These are phyloP conservation scores for Plasmodium gallinaceum DNA, from an alignment of 169 alveolate species.

Conservation along the genomic window DNA sequence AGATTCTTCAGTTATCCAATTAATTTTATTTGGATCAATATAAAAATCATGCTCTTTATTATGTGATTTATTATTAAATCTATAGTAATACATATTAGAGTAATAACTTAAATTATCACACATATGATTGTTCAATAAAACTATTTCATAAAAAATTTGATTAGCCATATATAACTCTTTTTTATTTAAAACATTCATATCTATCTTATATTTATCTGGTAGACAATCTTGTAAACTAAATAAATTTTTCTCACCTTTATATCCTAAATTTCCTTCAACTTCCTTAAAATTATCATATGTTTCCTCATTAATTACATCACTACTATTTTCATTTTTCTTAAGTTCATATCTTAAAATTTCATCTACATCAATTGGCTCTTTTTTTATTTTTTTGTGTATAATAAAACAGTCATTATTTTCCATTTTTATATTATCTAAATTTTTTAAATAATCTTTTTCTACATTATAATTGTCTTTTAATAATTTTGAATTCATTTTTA, in stretches of 20 bases:
- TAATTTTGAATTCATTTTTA: slow-evolving; percentile 4
- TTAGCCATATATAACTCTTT: slow-evolving; percentile 65
- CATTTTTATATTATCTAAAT: neutral
- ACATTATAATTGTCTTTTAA: neutral
- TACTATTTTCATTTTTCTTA: neutral
- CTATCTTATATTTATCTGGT: slow-evolving; percentile 64
- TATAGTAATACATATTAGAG: slow-evolving; percentile 59
- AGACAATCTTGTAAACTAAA: slow-evolving; percentile 63
- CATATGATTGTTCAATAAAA: slow-evolving; percentile 58
- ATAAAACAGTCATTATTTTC: neutral
- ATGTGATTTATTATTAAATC: slow-evolving; percentile 5
- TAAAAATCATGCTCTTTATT: slow-evolving; percentile 33
- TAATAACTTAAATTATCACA: slow-evolving; percentile 68
- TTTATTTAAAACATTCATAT: slow-evolving; percentile 36
- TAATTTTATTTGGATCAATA: slow-evolving; percentile 57
- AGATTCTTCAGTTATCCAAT: slow-evolving; percentile 42
- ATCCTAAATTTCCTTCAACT: neutral
- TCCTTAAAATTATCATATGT: neutral
- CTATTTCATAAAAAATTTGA: slow-evolving; percentile 72
- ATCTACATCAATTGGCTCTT: neutral
- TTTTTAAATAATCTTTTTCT: neutral
- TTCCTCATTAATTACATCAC: neutral
- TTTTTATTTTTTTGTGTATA: neutral
- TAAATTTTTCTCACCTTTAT: slow-evolving; percentile 19
- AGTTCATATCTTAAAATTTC: neutral